Percentiles rank a stretch among this genome's conserved stretches.
Conservation (phyloP, 164 flowering plant genomes). For the Magnolia sinica region DNA sequence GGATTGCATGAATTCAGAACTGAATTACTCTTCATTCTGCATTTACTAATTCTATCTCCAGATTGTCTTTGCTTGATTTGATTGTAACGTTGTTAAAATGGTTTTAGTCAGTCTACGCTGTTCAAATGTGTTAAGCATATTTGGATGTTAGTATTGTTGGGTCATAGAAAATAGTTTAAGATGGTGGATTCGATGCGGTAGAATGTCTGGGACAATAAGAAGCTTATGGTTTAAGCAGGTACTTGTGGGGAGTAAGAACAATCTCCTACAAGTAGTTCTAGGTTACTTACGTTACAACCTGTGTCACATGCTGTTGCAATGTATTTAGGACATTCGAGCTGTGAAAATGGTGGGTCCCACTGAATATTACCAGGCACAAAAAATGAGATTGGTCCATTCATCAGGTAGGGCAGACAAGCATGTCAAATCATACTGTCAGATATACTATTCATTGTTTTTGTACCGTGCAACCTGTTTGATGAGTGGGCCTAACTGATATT, state of each 20-base stretch:
- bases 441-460: too few species aligned
- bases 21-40: neutral
- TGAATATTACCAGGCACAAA: neutral
- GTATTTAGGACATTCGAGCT: neutral
- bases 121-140: neutral
- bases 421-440: too few species aligned
- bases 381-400: neutral
- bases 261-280: neutral
- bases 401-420: neutral
- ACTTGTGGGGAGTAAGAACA: neutral
- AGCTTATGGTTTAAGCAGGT: neutral
- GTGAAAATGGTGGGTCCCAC: neutral
- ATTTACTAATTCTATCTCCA: neutral
- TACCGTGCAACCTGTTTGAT: too few species aligned
- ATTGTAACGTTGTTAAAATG: neutral
- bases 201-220: neutral
- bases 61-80: neutral
- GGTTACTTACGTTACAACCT: neutral
- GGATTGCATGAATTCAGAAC: neutral
- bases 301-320: neutral
- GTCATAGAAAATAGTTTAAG: neutral
- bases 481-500: too few species aligned
- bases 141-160: neutral
- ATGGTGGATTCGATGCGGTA: neutral
- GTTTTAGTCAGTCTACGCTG: neutral